Base-by-base conservation (phyloP, 805 yeast genomes). In the Metschnikowia continentalis region DNA sequence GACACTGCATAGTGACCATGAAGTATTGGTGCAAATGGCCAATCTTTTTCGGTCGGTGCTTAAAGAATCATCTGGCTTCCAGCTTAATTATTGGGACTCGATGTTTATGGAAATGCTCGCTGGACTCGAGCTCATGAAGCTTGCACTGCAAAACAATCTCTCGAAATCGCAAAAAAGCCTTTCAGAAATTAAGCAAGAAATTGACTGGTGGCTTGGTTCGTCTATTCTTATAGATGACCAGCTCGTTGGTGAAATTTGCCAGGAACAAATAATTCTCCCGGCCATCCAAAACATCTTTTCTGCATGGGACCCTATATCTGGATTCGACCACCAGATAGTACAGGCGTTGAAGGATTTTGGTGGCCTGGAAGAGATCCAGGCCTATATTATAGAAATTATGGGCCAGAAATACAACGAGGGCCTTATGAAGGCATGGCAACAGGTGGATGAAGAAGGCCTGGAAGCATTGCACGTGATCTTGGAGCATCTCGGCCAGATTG, bases 131-230 rank as follows among this genome's bases (percentile, higher is more conserved):
- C 11, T 10, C 30, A 26, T 26, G 30, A 26, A 26, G 4, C 30
- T 26, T 26, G 30, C 30, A 26, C 11, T 8, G 30, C 30, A 8
- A 8, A 26, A 8, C 5, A 26, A 8, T 26, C 30, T 8, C 11
- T 8, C 5, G 11, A 11, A 26, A 26, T 11, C 30, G 30, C 47
- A 35, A n/a, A 23, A 15, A 15, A 35, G 10, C 26, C 30, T 42
- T 7, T 19, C 46, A 6, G 46, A 23, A 14, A 37, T 42, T 32
- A 42, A 32, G 38, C 33, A 40, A 22, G 49, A 47, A 15, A 14
- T 57, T 11, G 32, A 46, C n/a, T 51, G 53, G 43, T 57, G 58
- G 61, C 46, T 55, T 20, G 51, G 42, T 15, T 57, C 61, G 2
- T 53, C 56, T 6, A 47, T 49, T 38, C 35, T 57, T 3, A 50